A percentile compares a stretch with the other conserved stretches of the same genome.
Conservation (phyloP, 2,329 filamentous ascomycete genomes). For the Beauveria sp. region DNA sequence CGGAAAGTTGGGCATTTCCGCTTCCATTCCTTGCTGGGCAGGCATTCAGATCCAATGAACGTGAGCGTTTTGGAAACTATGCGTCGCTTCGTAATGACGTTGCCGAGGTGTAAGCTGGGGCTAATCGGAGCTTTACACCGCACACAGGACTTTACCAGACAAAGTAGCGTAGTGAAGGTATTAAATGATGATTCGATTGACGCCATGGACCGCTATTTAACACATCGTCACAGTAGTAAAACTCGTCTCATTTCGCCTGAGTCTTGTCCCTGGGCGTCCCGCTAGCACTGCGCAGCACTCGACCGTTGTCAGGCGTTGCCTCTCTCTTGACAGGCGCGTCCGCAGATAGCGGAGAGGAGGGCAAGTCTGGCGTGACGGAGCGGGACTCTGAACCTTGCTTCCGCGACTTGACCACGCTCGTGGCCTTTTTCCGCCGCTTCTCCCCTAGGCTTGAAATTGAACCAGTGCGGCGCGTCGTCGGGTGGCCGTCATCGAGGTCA, state of each 20-base stretch:
- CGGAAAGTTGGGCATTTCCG: background rate
- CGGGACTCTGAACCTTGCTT: slow-evolving; percentile 39
- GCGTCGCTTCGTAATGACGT: background rate
- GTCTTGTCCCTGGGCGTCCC: slow-evolving; percentile 5
- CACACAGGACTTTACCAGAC: background rate
- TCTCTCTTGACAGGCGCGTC: slow-evolving; percentile 32
- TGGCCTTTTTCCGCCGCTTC: slow-evolving; percentile 44
- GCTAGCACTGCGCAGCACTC: slow-evolving; percentile 12
- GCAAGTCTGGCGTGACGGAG: slow-evolving; percentile 46
- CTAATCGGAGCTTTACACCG: background rate
- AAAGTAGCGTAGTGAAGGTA: background rate
- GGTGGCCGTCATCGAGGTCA: slow-evolving; percentile 37
- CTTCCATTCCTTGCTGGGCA: too few relatives aligned
- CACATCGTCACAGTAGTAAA: background rate
- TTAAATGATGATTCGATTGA: background rate
- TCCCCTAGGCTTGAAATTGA: slow-evolving; percentile 40
- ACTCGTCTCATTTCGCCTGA: background rate
- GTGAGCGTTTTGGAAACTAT: too few relatives aligned
- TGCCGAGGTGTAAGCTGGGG: background rate
- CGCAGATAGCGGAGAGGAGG: slow-evolving; percentile 46
- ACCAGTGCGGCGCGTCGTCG: slow-evolving; percentile 36
- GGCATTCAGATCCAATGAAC: too few relatives aligned
- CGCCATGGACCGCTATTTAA: background rate
- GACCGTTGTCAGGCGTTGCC: slow-evolving; percentile 16
- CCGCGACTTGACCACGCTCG: slow-evolving; percentile 34